Evolutionary conservation across 2,329 filamentous ascomycete genomes (phyloP), one percentile per base, ranked within the genome.

Genomic region (Diaporthe capsici): DNA sequence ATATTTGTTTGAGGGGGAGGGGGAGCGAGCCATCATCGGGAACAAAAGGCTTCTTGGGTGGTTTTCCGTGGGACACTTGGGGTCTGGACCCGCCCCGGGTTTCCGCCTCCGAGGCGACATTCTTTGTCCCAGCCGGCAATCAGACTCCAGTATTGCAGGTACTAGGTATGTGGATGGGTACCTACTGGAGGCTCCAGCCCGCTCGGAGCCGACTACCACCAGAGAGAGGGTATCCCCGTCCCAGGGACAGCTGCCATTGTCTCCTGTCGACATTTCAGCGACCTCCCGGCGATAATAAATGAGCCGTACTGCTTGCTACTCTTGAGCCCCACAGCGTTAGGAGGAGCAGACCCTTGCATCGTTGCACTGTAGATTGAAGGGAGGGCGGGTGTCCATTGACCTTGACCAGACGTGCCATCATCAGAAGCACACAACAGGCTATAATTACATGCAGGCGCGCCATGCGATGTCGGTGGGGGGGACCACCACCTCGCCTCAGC

Each of bases 401-500:
- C 47, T 55, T 55, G 65, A 55, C 65, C 49, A 70, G 65, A 31
- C 47, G 15, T 70, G 65, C 65, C 49, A 70, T 70, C 34, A 42
- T 55, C 65, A 68, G 47, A 39, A 25, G 31, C 47, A 49, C 31
- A 39, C 65, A 42, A 68, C 47, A 70, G 65, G 49, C 65, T 70
- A 55, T 51, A 67, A 70, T 70, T 70, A 55, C 65, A 70, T 42
- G 34, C 65, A 70, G 65, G 65, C 65, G 65, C 65, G 65, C 65
- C 65, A 70, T 55, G 65, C 65, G 65, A 55, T 55, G 49, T 44
- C 65, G 65, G 65, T 70, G 47, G 49, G 34, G 47, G 65, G 15
- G 58, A 8, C 31, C 31, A 70, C 49, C 49, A 55, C 65, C 49
- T 70, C 49, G 49, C 47, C 49, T 55, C 65, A 70, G 49, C 47